Percentiles rank a stretch among this genome's conserved stretches.
phyloP scores from a whole-genome alignment of 768 basidiomycete genomes.

The Phylloporus arenicola region DNA sequence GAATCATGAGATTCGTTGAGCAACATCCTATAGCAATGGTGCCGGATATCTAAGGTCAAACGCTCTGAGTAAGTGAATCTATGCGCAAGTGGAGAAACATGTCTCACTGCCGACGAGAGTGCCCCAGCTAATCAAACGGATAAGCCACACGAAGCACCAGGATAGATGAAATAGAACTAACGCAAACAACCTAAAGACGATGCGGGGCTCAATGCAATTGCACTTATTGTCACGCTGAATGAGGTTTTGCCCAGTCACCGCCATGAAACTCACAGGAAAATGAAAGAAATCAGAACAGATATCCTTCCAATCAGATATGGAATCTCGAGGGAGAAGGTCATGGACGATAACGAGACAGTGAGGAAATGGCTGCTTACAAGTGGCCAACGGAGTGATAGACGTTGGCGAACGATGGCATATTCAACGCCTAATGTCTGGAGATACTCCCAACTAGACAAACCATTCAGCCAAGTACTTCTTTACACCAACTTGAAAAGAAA shows the following conservation, averaged over 20 bases:
- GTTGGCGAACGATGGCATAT: constrained; percentile 16
- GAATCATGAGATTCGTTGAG: constrained; percentile 16
- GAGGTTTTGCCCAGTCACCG: too few species aligned
- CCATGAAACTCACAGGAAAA: constrained; percentile 1
- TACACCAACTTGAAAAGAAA: not conserved
- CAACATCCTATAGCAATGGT: constrained; percentile 6
- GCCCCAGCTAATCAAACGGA: not conserved
- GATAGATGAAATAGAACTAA: not conserved
- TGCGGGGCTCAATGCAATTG: not conserved
- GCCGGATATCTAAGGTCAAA: constrained; percentile 1
- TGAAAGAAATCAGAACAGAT: constrained; percentile 1
- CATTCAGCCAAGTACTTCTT: not conserved
- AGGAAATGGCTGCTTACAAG: constrained; percentile 14
- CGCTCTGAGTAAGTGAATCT: not conserved
- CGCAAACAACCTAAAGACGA: constrained; percentile 2
- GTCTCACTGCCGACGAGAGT: constrained; percentile 2
- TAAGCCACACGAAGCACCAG: not conserved
- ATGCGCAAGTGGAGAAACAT: not conserved
- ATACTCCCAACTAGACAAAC: constrained; percentile 23
- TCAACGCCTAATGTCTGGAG: constrained; percentile 15
- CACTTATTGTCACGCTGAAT: constrained; percentile 1
- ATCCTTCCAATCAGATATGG: constrained; percentile 10
- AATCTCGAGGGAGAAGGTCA: constrained; percentile 2
- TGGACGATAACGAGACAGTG: not conserved
- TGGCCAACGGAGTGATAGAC: constrained; percentile 21